Percentiles rank a stretch among this genome's conserved stretches.
Conservation (phyloP, 169 alveolate genomes). For the Theileria orientalis region DNA sequence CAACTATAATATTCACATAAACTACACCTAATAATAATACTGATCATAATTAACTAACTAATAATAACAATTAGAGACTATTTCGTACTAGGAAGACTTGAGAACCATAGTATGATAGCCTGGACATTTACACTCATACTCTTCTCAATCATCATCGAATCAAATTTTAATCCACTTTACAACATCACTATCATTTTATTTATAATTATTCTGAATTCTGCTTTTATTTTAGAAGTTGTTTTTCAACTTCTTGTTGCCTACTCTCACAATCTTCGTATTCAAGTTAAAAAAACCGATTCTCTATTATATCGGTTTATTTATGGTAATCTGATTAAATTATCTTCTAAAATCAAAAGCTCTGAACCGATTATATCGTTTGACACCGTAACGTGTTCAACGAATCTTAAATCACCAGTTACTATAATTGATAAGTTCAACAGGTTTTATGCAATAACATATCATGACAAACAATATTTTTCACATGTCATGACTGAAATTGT, state of each 20-base stretch:
- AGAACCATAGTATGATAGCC: slow-evolving; percentile 69
- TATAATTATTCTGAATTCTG: slow-evolving; percentile 5
- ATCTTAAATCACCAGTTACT: neutral
- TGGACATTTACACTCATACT: slow-evolving; percentile 69
- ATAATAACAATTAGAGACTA: slow-evolving; percentile 49
- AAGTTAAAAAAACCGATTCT: neutral
- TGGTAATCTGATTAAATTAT: slow-evolving; percentile 16
- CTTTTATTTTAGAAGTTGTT: slow-evolving; percentile 18
- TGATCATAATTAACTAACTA: neutral
- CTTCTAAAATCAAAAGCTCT: slow-evolving; percentile 20
- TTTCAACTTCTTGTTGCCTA: slow-evolving; percentile 22
- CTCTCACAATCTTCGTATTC: slow-evolving; percentile 16
- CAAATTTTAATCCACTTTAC: slow-evolving; percentile 10
- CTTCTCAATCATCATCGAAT: slow-evolving; percentile 19
- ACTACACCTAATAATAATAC: no score
- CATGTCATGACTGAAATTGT: slow-evolving; percentile 35
- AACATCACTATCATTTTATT: slow-evolving; percentile 11
- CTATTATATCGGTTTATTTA: slow-evolving; percentile 12
- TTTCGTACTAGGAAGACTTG: slow-evolving; percentile 66
- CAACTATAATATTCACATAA: no score
- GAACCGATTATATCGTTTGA: slow-evolving; percentile 42
- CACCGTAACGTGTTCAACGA: slow-evolving; percentile 14
- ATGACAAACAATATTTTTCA: slow-evolving; percentile 36
- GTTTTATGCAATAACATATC: slow-evolving; percentile 1
- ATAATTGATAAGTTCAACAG: neutral